A percentile compares a stretch with the other conserved stretches of the same genome.
Conservation (phyloP, 2,329 filamentous ascomycete species). For the Thielaviopsis populi region DNA sequence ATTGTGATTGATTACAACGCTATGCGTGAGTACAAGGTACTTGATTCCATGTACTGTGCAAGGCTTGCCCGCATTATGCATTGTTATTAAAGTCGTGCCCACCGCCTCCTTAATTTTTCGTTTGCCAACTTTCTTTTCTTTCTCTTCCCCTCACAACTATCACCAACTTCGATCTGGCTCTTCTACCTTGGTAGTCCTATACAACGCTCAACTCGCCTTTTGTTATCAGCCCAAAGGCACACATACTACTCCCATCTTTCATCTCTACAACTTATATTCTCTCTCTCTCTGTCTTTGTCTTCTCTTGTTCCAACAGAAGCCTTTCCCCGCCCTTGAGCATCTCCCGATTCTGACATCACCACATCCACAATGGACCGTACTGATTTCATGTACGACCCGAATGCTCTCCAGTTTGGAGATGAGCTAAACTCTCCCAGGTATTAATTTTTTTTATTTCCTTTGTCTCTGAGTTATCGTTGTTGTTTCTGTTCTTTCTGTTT, state of each 20-base stretch:
- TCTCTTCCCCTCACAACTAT: conserved; percentile 5
- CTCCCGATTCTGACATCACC: neutral
- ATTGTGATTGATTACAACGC: neutral
- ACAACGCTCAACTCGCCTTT: conserved; percentile 3
- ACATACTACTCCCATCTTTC: neutral
- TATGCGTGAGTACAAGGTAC: conserved; percentile 7
- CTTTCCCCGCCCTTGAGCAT: neutral
- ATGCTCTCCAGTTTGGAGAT: conserved; percentile 34
- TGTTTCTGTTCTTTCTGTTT: conserved; percentile 15
- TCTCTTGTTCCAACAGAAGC: neutral
- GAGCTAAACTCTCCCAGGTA: conserved; percentile 48
- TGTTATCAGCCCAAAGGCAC: neutral
- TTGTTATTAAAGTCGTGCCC: neutral
- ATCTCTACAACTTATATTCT: neutral
- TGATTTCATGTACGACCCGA: conserved; percentile 15
- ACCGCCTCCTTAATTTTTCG: neutral
- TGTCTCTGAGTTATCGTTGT: conserved; percentile 22
- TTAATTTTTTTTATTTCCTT: conserved; percentile 34
- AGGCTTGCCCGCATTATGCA: neutral
- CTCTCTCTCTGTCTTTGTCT: neutral
- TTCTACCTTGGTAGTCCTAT: conserved; percentile 2
- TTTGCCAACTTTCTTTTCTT: conserved; percentile 1
- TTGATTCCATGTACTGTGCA: neutral
- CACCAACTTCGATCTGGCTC: neutral
- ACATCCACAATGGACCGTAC: conserved; percentile 9